These are phyloP conservation scores for Colletotrichum navitas DNA, from an alignment of 2,329 filamentous ascomycete genomes.

Conservation along the genomic window DNA sequence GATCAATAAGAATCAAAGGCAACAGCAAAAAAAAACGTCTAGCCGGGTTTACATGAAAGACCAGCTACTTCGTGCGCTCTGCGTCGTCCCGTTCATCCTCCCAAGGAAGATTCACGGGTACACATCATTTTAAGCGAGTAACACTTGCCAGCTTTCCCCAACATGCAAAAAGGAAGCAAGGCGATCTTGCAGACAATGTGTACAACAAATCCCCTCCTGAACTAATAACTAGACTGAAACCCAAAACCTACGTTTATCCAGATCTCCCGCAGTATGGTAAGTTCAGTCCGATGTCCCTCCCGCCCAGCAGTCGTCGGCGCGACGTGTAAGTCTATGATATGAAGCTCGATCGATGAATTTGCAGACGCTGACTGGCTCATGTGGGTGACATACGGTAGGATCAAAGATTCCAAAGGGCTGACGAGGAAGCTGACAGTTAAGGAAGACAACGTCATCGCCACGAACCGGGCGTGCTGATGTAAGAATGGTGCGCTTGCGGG, in stretches of 20 bases:
- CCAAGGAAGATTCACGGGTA: not conserved
- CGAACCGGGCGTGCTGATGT: slow-evolving; percentile 54
- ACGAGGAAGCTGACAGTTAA: slow-evolving; percentile 52
- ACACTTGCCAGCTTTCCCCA: too few relatives aligned
- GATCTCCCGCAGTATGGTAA: too few relatives aligned
- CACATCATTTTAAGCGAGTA: not conserved
- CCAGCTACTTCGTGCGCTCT: not conserved
- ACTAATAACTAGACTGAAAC: not conserved
- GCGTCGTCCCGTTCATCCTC: not conserved
- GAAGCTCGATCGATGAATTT: not conserved
- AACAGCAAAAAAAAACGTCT: slow-evolving; percentile 1
- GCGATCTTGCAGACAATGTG: too few relatives aligned
- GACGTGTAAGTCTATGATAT: too few relatives aligned
- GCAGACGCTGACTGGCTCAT: not conserved
- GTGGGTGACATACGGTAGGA: not conserved
- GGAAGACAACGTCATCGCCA: slow-evolving; percentile 58
- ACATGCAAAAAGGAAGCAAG: not conserved
- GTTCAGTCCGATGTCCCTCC: not conserved
- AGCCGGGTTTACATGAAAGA: not conserved
- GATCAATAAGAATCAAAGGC: slow-evolving; percentile 28
- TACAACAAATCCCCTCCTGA: not conserved
- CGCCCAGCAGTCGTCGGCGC: not conserved
- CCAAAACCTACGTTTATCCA: not conserved
- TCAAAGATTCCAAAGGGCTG: slow-evolving; percentile 45
- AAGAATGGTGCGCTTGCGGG: slow-evolving; percentile 51